phyloP scores from a whole-genome alignment of 495 filamentous ascomycete species.

The Neurospora sp. region DNA sequence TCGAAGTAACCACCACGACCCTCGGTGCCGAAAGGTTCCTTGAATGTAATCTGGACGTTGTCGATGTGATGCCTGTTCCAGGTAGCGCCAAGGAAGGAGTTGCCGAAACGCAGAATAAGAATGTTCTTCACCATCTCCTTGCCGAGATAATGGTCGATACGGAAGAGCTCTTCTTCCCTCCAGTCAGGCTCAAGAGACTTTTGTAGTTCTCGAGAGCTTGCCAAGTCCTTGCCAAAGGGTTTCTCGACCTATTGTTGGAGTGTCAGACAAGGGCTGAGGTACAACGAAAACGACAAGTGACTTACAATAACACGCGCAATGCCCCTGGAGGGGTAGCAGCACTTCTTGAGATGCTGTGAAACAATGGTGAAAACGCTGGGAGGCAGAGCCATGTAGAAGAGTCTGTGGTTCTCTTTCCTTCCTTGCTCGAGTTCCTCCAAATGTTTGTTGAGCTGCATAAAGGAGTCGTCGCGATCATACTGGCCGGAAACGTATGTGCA shows the following conservation, averaged over 20 bases:
- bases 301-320: constrained; percentile 89
- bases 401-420: constrained; percentile 72
- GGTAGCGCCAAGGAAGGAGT: constrained; percentile 97
- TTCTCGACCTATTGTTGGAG: constrained; percentile 72
- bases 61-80: constrained; percentile 99
- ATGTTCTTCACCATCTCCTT: constrained; percentile 99
- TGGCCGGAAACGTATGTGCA: constrained; percentile 94
- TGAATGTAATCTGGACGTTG: constrained; percentile 97
- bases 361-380: constrained; percentile 97
- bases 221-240: constrained; percentile 95
- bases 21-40: constrained; percentile 99
- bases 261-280: constrained; percentile 4
- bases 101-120: constrained; percentile 94
- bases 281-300: not conserved
- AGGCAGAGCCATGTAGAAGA: constrained; percentile 99
- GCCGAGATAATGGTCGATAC: constrained; percentile 98
- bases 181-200: constrained; percentile 94
- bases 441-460: constrained; percentile 79
- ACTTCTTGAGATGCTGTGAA: constrained; percentile 91
- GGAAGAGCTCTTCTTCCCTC: constrained; percentile 99
- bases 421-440: constrained; percentile 79
- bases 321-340: constrained; percentile 84
- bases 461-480: constrained; percentile 95
- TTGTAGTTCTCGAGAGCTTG: constrained; percentile 87
- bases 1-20: constrained; percentile 98